phyloP scores from a whole-genome alignment of 768 basidiomycete genomes.

The Lactarius quietus region DNA sequence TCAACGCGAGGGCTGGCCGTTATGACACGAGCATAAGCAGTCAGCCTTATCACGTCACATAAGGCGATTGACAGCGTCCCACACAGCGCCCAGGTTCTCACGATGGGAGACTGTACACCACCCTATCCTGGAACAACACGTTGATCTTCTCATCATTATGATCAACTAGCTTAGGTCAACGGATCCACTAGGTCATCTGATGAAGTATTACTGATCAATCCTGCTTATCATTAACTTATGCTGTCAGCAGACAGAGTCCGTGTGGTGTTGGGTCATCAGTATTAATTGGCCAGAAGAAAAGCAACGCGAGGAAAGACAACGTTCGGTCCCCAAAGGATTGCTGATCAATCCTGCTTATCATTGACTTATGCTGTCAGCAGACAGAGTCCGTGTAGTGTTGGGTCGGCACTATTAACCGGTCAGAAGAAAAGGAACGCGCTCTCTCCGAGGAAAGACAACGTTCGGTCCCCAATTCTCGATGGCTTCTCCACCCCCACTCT shows the following conservation, averaged over 20 bases:
- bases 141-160: neutral
- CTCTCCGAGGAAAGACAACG: no score
- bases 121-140: neutral
- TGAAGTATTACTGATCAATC: neutral
- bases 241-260: neutral
- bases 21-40: neutral
- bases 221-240: neutral
- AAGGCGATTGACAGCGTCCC: neutral
- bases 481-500: conserved; percentile 9
- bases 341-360: neutral
- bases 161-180: no score
- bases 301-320: no score
- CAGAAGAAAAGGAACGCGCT: no score
- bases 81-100: neutral
- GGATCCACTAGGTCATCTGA: neutral
- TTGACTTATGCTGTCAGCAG: neutral
- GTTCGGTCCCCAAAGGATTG: neutral
- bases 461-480: neutral
- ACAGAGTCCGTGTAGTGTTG: neutral
- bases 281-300: no score
- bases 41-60: neutral
- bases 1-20: neutral
- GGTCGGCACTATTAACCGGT: no score
- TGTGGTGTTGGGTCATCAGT: no score
- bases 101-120: neutral